Conservation (phyloP, 345 rosid species). For the Lepidium aucheri region DNA sequence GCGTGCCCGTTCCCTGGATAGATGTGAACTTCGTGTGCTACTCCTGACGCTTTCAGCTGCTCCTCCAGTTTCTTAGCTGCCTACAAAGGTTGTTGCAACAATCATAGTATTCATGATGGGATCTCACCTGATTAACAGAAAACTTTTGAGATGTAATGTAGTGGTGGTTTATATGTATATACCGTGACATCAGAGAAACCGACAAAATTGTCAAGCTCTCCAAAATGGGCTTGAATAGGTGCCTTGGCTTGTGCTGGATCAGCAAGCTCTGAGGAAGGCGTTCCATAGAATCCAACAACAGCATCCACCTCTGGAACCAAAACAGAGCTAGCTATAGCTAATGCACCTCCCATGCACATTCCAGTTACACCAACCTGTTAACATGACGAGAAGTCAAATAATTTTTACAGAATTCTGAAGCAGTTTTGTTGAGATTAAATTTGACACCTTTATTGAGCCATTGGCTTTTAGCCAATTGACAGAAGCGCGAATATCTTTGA, state of each 20-base stretch:
- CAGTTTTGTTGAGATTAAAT: background rate
- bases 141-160: background rate
- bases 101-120: background rate
- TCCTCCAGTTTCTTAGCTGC: constrained; percentile 83
- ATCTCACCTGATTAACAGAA: background rate
- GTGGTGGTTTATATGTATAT: constrained; percentile 29
- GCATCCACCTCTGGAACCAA: constrained; percentile 82
- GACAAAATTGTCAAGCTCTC: constrained; percentile 76
- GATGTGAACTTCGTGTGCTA: constrained; percentile 68
- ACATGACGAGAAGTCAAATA: background rate
- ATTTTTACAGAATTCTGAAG: background rate
- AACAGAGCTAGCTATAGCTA: constrained; percentile 87
- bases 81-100: constrained; percentile 29
- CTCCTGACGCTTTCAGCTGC: constrained; percentile 70
- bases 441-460: constrained; percentile 73
- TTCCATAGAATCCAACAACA: constrained; percentile 82
- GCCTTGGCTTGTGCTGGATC: constrained; percentile 77
- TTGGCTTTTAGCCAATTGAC: constrained; percentile 86
- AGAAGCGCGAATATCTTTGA: constrained; percentile 78
- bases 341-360: constrained; percentile 93
- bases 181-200: constrained; percentile 89
- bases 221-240: constrained; percentile 85
- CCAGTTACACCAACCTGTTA: constrained; percentile 90
- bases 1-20: constrained; percentile 74
- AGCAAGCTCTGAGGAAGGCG: constrained; percentile 79